A percentile compares a stretch with the other conserved stretches of the same genome.
phyloP scores from a whole-genome alignment of 345 rosid species.

The Durio zibethinus region DNA sequence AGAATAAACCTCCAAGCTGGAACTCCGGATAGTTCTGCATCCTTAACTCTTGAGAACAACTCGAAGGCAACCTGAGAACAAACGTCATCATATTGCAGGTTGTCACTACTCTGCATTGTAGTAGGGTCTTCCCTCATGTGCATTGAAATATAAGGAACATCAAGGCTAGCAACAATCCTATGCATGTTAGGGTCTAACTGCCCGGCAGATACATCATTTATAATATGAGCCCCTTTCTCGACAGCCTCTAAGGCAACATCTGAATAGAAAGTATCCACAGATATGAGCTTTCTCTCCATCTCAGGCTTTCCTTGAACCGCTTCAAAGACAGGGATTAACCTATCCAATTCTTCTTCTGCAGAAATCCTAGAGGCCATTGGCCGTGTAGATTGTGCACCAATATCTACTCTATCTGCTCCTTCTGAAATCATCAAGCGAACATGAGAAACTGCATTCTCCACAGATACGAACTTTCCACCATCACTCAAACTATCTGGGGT shows the following conservation, averaged over 20 bases:
- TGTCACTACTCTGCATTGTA: conserved; percentile 75
- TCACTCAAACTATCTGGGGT: conserved; percentile 97
- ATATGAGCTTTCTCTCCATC: conserved; percentile 74
- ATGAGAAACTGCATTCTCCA: conserved; percentile 69
- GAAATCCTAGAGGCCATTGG: conserved; percentile 75
- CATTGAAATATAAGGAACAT: conserved; percentile 77
- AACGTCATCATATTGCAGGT: conserved; percentile 61
- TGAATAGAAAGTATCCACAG: conserved; percentile 80
- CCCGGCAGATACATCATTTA: conserved; percentile 91
- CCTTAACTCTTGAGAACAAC: conserved; percentile 45
- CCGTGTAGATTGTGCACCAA: conserved; percentile 90
- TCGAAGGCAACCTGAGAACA: conserved; percentile 74
- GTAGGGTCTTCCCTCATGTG: conserved; percentile 96
- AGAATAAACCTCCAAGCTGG: conserved; percentile 89
- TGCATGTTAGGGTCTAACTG: conserved; percentile 65
- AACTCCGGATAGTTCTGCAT: conserved; percentile 74
- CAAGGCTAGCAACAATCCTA: conserved; percentile 55
- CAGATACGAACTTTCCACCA: conserved; percentile 67
- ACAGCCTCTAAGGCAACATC: conserved; percentile 86
- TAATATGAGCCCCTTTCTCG: conserved; percentile 69
- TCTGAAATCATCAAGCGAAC: conserved; percentile 63
- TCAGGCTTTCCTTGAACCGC: conserved; percentile 72
- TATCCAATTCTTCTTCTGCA: conserved; percentile 64
- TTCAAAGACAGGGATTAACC: conserved; percentile 68
- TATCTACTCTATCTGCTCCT: conserved; percentile 81